Evolutionary conservation across 331 rosid species (phyloP), one percentile per base, ranked within the genome.

Genomic region (Spiraea crenata): DNA sequence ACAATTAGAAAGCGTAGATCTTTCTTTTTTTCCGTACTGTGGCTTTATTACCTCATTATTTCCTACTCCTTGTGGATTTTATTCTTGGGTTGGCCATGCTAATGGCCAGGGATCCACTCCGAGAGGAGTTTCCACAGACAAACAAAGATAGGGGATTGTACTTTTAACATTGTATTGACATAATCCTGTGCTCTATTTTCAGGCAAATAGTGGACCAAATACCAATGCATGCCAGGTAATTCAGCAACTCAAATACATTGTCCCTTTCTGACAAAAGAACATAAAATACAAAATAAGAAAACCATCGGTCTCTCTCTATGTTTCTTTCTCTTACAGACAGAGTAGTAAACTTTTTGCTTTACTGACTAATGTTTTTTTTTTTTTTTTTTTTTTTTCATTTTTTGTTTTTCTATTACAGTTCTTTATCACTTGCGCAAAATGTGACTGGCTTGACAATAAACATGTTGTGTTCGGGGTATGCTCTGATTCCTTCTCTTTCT

Each of bases 401-500:
- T 71, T 67, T 49, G 57, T 66, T 67, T 67, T 67, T 31, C 7
- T 37, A 20, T 72, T 69, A 79, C 91, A 95, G 99, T 95, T 95
- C 87, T 95, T 95, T 65, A 55, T 95, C 74, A 91, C 99, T 71
- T 89, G 97, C 54, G 87, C 99, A 47, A 93, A 95, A 72, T 95
- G 99, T 0, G 99, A 95, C 77, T 95, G 97, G 99, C 97, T 95
- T 60, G 99, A 95, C 85, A 95, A 87, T 82, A 95, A 91, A 88
- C 97, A 95, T 69, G 99, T 95, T 14, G 97, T 91, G 72, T 95
- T 95, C 46, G 97, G 99, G 99, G 99, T 95, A 91, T 55, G 86
- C 62, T 78, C 65, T 52, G 49, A 46, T 46, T 46, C 77, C 83
- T 77, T n/a, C 8, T 54, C 65, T 57, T 16, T 49, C 9, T 45